phyloP scores from a whole-genome alignment of 1,139 yeast genomes.

The Sugiyamaella sp. region DNA sequence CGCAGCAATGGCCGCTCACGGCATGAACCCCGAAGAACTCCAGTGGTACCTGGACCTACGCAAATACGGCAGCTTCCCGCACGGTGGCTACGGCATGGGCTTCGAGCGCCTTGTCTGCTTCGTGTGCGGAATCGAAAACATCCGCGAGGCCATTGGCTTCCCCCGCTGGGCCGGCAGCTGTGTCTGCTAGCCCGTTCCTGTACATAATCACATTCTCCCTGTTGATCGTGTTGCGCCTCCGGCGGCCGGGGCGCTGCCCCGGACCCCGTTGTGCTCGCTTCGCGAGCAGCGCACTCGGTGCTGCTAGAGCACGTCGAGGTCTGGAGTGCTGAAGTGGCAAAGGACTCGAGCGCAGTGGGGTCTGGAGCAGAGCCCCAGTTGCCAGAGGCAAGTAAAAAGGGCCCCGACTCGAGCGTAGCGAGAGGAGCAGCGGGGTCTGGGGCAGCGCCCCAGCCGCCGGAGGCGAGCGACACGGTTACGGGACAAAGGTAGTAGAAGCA shows the following conservation, averaged over 20 bases:
- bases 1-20: conserved; percentile 49
- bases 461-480: too few relatives aligned
- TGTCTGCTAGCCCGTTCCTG: conserved; percentile 43
- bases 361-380: neutral
- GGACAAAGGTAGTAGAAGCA: too few relatives aligned
- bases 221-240: too few relatives aligned
- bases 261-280: neutral
- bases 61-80: conserved; percentile 80
- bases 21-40: conserved; percentile 54
- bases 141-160: conserved; percentile 85
- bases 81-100: conserved; percentile 98
- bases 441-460: conserved; percentile 8
- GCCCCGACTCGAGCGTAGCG: neutral
- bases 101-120: conserved; percentile 82
- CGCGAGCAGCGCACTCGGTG: too few relatives aligned
- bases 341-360: conserved; percentile 1
- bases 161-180: conserved; percentile 61
- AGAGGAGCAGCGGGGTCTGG: conserved; percentile 2
- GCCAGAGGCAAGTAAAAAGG: too few relatives aligned
- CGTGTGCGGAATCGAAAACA: conserved; percentile 69
- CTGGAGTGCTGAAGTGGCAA: too few relatives aligned
- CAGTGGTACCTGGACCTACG: conserved; percentile 82
- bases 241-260: too few relatives aligned
- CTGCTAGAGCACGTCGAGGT: too few relatives aligned
- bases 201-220: conserved; percentile 9